A percentile compares a stretch with the other conserved stretches of the same genome.
phyloP scores from a whole-genome alignment of 2,329 filamentous ascomycete genomes.

The Lojkania enalia region DNA sequence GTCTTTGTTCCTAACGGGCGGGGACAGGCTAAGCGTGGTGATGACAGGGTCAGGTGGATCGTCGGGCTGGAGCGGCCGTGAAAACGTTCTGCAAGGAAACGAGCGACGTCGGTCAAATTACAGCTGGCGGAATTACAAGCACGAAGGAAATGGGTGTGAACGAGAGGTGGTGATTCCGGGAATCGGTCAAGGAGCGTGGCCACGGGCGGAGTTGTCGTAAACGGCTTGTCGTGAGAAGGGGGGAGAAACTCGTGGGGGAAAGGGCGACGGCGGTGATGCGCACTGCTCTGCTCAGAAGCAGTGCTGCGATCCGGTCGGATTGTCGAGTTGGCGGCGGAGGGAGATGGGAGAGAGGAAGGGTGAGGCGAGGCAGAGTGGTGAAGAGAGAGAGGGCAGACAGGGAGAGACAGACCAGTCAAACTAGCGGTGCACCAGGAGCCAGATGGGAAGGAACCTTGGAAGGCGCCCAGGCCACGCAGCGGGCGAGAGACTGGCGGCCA shows the following conservation, averaged over 20 bases:
- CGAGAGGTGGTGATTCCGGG: slow-evolving; percentile 40
- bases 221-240: slow-evolving; percentile 20
- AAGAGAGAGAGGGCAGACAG: slow-evolving; percentile 2
- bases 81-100: slow-evolving; percentile 19
- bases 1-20: slow-evolving; percentile 28
- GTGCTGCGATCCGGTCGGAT: slow-evolving; percentile 40
- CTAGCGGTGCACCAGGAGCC: not conserved
- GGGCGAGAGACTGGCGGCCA: slow-evolving; percentile 7
- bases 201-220: slow-evolving; percentile 24
- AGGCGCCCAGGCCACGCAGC: not conserved
- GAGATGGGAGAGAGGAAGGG: slow-evolving; percentile 18
- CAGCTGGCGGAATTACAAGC: slow-evolving; percentile 17
- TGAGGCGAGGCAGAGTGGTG: slow-evolving; percentile 19
- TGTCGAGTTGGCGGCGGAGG: slow-evolving; percentile 32
- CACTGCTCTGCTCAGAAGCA: slow-evolving; percentile 32
- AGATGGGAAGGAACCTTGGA: not conserved
- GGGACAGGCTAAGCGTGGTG: slow-evolving; percentile 28
- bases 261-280: slow-evolving; percentile 39
- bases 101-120: slow-evolving; percentile 29
- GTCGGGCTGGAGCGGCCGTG: slow-evolving; percentile 9
- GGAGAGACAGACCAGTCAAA: not conserved
- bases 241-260: slow-evolving; percentile 15
- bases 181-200: slow-evolving; percentile 42
- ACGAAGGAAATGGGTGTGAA: slow-evolving; percentile 24
- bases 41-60: slow-evolving; percentile 18